A percentile compares a stretch with the other conserved stretches of the same genome.
phyloP scores from a whole-genome alignment of 2,329 filamentous ascomycete species.

The Orbilia ellipsospora region DNA sequence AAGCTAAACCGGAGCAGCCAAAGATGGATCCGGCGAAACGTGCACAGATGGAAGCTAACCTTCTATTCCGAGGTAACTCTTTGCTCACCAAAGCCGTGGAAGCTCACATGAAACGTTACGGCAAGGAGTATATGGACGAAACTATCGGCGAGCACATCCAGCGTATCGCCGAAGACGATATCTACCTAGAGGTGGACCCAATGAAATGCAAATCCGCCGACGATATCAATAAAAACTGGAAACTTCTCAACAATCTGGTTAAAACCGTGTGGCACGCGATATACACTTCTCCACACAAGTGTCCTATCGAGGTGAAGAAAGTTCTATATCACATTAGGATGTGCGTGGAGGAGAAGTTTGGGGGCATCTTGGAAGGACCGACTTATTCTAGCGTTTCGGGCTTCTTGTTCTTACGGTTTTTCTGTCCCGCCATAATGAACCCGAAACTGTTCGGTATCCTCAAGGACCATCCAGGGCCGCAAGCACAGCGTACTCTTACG shows the following conservation, averaged over 20 bases:
- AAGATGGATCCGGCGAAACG: slow-evolving; percentile 80
- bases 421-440: slow-evolving; percentile 76
- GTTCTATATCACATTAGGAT: slow-evolving; percentile 75
- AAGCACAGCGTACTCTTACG: slow-evolving; percentile 73
- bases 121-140: slow-evolving; percentile 91
- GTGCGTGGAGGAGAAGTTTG: slow-evolving; percentile 76
- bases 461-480: slow-evolving; percentile 74
- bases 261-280: slow-evolving; percentile 72
- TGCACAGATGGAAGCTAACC: slow-evolving; percentile 86
- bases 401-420: slow-evolving; percentile 76
- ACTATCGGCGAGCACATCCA: slow-evolving; percentile 84
- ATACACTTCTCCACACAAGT: slow-evolving; percentile 69
- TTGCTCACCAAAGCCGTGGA: slow-evolving; percentile 92
- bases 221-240: slow-evolving; percentile 74
- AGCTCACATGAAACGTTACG: slow-evolving; percentile 92
- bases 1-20: slow-evolving; percentile 71
- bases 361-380: slow-evolving; percentile 73
- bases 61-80: slow-evolving; percentile 94
- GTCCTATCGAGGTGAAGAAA: slow-evolving; percentile 72
- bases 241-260: slow-evolving; percentile 70
- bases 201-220: slow-evolving; percentile 74
- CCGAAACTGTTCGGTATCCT: slow-evolving; percentile 75
- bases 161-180: slow-evolving; percentile 90
- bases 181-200: slow-evolving; percentile 94
- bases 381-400: slow-evolving; percentile 77